Conservation (phyloP, 129 eudicot species). For the Centrapalus pauciflorus region DNA sequence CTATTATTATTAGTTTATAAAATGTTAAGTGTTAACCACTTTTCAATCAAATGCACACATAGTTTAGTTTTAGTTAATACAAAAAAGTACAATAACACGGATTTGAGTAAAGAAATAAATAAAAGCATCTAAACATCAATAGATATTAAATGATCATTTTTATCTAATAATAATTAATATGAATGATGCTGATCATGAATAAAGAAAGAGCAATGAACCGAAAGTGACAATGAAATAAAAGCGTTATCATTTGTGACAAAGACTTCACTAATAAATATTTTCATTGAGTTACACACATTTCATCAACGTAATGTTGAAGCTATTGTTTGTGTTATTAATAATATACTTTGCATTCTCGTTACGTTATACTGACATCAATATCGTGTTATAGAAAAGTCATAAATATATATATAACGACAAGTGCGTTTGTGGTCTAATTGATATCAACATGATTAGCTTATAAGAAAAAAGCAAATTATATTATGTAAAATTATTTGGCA, state of each 20-base stretch:
- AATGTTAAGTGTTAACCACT: too few species aligned
- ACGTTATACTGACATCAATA: background rate
- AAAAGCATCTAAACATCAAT: too few species aligned
- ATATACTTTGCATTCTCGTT: background rate
- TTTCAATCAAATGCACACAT: too few species aligned
- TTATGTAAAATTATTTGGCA: too few species aligned
- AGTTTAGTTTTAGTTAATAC: too few species aligned
- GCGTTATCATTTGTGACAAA: background rate
- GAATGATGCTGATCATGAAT: background rate
- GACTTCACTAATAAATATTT: conserved; percentile 13
- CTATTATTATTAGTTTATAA: background rate
- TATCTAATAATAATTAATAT: background rate
- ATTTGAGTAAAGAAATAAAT: too few species aligned
- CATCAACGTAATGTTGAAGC: background rate
- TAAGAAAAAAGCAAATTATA: too few species aligned
- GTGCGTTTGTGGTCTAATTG: too few species aligned
- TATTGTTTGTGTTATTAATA: background rate
- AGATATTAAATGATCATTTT: too few species aligned
- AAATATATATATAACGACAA: too few species aligned
- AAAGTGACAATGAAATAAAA: background rate
- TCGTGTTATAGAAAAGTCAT: background rate
- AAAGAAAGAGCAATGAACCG: background rate
- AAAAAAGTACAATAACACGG: too few species aligned
- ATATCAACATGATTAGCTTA: too few species aligned
- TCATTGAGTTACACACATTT: background rate